phyloP scores from a whole-genome alignment of 148 eudicot genomes.

The Chenopodium suecicum region DNA sequence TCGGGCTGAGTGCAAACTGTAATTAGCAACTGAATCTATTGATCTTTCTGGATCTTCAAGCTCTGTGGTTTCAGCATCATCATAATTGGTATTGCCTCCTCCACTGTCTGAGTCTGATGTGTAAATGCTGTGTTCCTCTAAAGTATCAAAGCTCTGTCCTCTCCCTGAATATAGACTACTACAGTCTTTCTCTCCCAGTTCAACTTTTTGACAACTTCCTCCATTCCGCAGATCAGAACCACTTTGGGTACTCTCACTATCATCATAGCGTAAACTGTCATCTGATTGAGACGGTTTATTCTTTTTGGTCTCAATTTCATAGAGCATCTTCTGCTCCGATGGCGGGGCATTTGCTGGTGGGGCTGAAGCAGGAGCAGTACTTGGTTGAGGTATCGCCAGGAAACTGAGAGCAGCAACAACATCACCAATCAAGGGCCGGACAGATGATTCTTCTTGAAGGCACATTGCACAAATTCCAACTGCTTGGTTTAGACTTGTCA shows the following conservation, averaged over 20 bases:
- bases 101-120: conserved; percentile 26
- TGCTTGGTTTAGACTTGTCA: conserved; percentile 71
- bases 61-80: conserved; percentile 23
- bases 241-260: conserved; percentile 23
- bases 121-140: conserved; percentile 31
- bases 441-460: conserved; percentile 69
- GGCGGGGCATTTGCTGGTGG: conserved; percentile 28
- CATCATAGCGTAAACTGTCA: conserved; percentile 18
- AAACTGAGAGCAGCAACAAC: conserved; percentile 62
- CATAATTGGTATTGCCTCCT: conserved; percentile 19
- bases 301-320: conserved; percentile 20
- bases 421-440: conserved; percentile 71
- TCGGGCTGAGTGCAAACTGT: conserved; percentile 11
- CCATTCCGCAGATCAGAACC: conserved; percentile 17
- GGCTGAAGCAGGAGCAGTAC: conserved; percentile 20
- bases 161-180: conserved; percentile 21
- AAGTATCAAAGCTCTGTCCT: conserved; percentile 21
- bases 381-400: conserved; percentile 42
- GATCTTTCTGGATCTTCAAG: conserved; percentile 21
- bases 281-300: conserved; percentile 19
- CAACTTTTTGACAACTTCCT: conserved; percentile 10
- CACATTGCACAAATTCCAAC: conserved; percentile 88
- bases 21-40: conserved; percentile 1
- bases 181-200: conserved; percentile 1
- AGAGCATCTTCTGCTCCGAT: conserved; percentile 40